Base-by-base conservation (phyloP, 225 moss, liverwort and hornwort genomes). In the Bryoerythrophyllum caledonicum region DNA sequence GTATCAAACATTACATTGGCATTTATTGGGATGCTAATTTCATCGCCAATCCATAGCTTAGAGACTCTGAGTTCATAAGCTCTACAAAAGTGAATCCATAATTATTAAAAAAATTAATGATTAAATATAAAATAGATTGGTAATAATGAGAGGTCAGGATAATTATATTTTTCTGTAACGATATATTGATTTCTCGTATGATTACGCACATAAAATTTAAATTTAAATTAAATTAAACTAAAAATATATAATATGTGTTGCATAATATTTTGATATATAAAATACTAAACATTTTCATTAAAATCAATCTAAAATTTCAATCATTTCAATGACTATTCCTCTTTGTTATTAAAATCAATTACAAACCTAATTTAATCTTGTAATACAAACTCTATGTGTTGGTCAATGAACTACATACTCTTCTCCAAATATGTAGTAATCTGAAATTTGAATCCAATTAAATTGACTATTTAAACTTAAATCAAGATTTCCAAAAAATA, bases 1-100 rank as follows among this genome's bases (percentile, higher is more conserved):
- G 69, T 19, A 65, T 80, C 76, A 40, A 80, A 64, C 64, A 83
- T 76, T n/a, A 83, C 59, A 1, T 83, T 76, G 26, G 76, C 80
- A 73, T 83, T 64, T 11, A 76, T 73, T 59, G 76, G 59, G 44
- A 76, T 69, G 10, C 7, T 57, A 34, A 68, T 69, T 0, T 80
- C 67, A 7, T 73, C 68, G 34, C 52, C 80, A 73, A 83, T 68
- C 52, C 30, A 52, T 48, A 76, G 7, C 32, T 80, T 58, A 13
- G 20, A 34, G 58, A 80, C 58, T 76, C 6, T 64, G 32, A 76
- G 15, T 28, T 83, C 73, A 35, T 83, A 80, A 9, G 68, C 72
- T 73, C 80, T 80, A 3, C 2, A 63, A 58, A 7, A 25, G 30
- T 14, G 4, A 15, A 44, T 44, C 14, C 3, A 15, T 46, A 46